phyloP scores from a whole-genome alignment of 371 early-diverging fungal genomes.

The Actinomucor elegans region DNA sequence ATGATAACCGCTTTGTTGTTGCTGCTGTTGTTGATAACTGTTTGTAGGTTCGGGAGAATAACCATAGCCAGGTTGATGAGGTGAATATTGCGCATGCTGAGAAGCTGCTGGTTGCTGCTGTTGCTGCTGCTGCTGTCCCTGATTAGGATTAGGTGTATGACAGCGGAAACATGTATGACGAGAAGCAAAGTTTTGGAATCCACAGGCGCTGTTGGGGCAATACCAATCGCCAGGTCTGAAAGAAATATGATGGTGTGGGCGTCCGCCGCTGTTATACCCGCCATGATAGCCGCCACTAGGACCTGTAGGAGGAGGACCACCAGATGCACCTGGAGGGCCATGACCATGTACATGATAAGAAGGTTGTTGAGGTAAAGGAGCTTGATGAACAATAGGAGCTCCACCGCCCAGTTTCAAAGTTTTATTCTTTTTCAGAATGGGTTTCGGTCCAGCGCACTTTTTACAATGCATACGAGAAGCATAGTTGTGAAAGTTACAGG shows the following conservation, averaged over 20 bases:
- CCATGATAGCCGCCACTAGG: conserved; percentile 14
- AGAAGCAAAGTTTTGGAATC: conserved; percentile 78
- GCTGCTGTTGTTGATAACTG: background rate
- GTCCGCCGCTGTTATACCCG: conserved; percentile 15
- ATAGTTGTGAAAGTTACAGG: conserved; percentile 61
- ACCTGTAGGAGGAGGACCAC: conserved; percentile 1
- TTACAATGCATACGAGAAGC: conserved; percentile 48
- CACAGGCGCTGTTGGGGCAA: conserved; percentile 67
- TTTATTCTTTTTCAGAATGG: conserved; percentile 5
- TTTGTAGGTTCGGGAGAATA: conserved; percentile 27
- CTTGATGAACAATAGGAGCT: background rate
- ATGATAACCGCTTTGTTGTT: conserved; percentile 4
- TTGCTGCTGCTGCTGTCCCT: conserved; percentile 14
- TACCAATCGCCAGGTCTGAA: conserved; percentile 74
- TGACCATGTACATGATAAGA: background rate
- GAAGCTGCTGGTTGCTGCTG: background rate
- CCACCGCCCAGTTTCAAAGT: background rate
- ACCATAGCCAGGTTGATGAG: conserved; percentile 34
- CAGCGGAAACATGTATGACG: conserved; percentile 62
- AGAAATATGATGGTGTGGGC: conserved; percentile 29
- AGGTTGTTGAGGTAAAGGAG: background rate
- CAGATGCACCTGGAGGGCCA: conserved; percentile 1
- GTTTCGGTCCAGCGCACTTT: conserved; percentile 35
- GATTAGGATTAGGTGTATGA: conserved; percentile 50
- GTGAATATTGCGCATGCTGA: conserved; percentile 10